A percentile compares a stretch with the other conserved stretches of the same genome.
These are phyloP conservation scores for Trifolium dubium DNA, from an alignment of 306 rosid species.

Conservation along the genomic window DNA sequence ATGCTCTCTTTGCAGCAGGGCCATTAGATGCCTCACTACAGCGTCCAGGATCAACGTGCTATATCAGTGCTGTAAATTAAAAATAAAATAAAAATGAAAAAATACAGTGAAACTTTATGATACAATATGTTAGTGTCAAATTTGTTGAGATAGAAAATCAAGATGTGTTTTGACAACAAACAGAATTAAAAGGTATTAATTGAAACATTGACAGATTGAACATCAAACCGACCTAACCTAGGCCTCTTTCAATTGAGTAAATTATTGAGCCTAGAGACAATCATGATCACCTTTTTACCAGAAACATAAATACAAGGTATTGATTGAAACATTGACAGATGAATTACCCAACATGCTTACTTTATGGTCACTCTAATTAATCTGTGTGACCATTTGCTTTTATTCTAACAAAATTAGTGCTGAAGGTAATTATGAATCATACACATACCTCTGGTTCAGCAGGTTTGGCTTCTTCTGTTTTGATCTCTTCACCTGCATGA, in stretches of 20 bases:
- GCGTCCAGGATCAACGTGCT: conserved; percentile 32
- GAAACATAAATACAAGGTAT: neutral
- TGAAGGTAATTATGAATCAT: neutral
- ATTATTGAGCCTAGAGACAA: neutral
- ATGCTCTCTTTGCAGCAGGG: conserved; percentile 39
- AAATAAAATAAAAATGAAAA: neutral
- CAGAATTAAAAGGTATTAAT: conserved; percentile 16
- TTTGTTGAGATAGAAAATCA: conserved; percentile 12
- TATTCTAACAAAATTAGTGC: neutral
- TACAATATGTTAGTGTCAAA: neutral
- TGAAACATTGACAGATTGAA: conserved; percentile 14
- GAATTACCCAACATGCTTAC: neutral
- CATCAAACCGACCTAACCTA: neutral
- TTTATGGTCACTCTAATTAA: neutral
- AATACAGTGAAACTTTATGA: neutral
- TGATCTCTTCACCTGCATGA: conserved; percentile 80
- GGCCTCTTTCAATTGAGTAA: neutral
- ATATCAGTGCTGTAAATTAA: conserved; percentile 53
- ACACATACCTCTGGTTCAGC: conserved; percentile 57
- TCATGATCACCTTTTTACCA: neutral
- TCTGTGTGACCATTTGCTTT: neutral
- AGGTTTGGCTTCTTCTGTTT: conserved; percentile 71
- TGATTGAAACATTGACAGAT: neutral
- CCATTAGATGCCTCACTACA: conserved; percentile 35
- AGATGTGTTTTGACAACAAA: neutral